Evolutionary conservation across 768 basidiomycete species (phyloP).

Genomic region (Boletus reticuloceps): DNA sequence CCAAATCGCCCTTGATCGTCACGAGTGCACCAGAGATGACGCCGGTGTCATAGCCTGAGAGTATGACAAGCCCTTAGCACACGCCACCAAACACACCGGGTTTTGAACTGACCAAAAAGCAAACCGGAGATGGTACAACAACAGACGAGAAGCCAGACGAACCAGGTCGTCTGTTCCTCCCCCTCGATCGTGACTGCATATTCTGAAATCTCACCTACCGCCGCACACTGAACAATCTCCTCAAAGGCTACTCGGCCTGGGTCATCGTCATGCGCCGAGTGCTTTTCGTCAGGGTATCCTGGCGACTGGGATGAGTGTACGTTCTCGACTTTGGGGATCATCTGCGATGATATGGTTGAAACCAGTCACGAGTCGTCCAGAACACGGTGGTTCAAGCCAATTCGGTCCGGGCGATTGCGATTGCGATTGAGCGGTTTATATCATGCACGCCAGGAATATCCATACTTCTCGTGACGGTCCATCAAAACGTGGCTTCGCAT

Average conservation of each 20-base stretch:
- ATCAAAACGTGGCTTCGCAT: no score
- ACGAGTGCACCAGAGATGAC: constrained; percentile 81
- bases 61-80: neutral
- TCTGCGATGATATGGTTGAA: neutral
- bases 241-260: constrained; percentile 10
- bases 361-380: neutral
- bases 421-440: no score
- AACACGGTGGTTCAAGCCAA: neutral
- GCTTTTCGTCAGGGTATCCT: constrained; percentile 1
- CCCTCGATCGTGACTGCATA: constrained; percentile 59
- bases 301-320: neutral
- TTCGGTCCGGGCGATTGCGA: no score
- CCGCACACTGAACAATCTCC: constrained; percentile 13
- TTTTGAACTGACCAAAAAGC: constrained; percentile 58
- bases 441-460: no score
- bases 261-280: neutral
- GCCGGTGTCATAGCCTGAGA: constrained; percentile 74
- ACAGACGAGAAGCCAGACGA: constrained; percentile 74
- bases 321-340: neutral
- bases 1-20: constrained; percentile 65
- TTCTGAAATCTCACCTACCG: constrained; percentile 54
- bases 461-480: no score
- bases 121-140: constrained; percentile 76
- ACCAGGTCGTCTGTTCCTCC: constrained; percentile 65
- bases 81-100: neutral